Percentiles rank a stretch among this genome's conserved stretches.
Conservation (phyloP, 176 grass and related monocot genomes). For the Hsuehochloa calcarea region DNA sequence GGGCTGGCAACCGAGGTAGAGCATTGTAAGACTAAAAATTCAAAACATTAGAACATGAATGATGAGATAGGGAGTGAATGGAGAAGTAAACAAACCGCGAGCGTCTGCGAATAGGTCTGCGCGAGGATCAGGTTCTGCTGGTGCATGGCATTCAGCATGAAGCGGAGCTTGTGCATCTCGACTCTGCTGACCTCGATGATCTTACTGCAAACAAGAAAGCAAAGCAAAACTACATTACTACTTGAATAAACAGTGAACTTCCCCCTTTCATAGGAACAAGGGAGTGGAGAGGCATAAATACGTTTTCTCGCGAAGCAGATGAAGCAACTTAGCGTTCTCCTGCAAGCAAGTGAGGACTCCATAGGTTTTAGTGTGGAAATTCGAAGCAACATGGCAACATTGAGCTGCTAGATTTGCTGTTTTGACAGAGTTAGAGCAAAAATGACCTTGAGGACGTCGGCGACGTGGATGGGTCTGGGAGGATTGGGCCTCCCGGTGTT, state of each 20-base stretch:
- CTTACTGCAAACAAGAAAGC: constrained; percentile 43
- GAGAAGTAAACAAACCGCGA: constrained; percentile 41
- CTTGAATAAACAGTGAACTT: neutral
- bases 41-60: neutral
- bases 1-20: neutral
- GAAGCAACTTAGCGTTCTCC: constrained; percentile 44
- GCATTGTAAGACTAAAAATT: neutral
- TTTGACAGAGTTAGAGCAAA: neutral
- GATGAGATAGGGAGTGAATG: constrained; percentile 1
- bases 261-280: neutral
- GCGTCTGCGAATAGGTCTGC: constrained; percentile 50
- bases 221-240: neutral
- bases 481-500: constrained; percentile 40
- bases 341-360: constrained; percentile 11
- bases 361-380: neutral
- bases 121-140: constrained; percentile 61
- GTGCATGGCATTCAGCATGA: constrained; percentile 19
- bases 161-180: constrained; percentile 52
- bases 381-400: neutral
- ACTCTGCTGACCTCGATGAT: constrained; percentile 33
- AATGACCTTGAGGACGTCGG: constrained; percentile 42
- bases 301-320: constrained; percentile 47
- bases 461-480: constrained; percentile 23
- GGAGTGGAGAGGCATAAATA: constrained; percentile 8
- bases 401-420: neutral